Percentiles rank a stretch among this genome's conserved stretches.
Evolutionary conservation across 176 grass and related monocot genomes (phyloP).

Genomic region (Cymbopogon citratus): DNA sequence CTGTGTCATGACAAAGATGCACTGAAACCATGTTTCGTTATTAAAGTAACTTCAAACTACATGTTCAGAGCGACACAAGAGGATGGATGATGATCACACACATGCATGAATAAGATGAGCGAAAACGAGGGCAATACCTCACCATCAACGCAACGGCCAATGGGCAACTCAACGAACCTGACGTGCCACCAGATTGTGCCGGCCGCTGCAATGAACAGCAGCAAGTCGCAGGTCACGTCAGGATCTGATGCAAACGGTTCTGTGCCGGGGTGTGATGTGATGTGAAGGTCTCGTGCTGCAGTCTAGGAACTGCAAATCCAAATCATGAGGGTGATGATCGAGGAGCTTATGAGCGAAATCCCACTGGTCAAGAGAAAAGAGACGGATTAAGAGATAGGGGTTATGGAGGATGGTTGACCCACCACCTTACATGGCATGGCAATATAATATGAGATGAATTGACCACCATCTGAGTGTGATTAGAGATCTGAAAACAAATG

Average conservation of each 20-base stretch:
- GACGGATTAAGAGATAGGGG: slow-evolving; percentile 5
- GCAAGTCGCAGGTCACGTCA: slow-evolving; percentile 40
- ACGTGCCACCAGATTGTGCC: slow-evolving; percentile 37
- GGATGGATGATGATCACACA: not conserved
- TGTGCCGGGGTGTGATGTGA: slow-evolving; percentile 35
- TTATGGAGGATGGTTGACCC: slow-evolving; percentile 32
- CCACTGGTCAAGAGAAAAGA: not conserved
- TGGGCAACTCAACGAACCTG: slow-evolving; percentile 16
- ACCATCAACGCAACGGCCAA: slow-evolving; percentile 24
- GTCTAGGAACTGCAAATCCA: not conserved
- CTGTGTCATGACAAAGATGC: not conserved
- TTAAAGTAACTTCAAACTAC: not conserved
- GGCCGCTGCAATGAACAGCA: not conserved
- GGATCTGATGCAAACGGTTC: slow-evolving; percentile 24
- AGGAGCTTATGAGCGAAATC: slow-evolving; percentile 16
- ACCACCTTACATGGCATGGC: slow-evolving; percentile 1
- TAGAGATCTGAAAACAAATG: not conserved
- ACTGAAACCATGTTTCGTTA: not conserved
- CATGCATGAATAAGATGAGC: not conserved
- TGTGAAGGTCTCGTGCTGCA: slow-evolving; percentile 24
- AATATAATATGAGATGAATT: not conserved
- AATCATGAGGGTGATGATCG: not conserved
- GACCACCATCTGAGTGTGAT: slow-evolving; percentile 22
- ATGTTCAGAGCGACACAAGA: not conserved
- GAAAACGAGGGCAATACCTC: slow-evolving; percentile 32